phyloP scores from a whole-genome alignment of 768 basidiomycete genomes.

The Mycena polygramma region DNA sequence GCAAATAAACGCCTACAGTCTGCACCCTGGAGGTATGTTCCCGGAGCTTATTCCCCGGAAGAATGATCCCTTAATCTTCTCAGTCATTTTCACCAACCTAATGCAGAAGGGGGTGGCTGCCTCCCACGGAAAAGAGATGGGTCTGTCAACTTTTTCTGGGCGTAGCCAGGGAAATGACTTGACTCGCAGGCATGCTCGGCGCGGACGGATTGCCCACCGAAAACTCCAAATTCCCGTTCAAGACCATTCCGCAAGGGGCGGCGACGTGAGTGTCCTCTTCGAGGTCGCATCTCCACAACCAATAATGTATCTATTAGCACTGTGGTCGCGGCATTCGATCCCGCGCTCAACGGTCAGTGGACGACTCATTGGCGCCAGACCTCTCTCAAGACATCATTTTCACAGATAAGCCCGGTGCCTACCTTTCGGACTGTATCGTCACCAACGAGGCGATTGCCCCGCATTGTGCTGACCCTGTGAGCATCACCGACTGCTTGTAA shows the following conservation, averaged over 20 bases:
- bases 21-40: constrained; percentile 21
- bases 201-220: constrained; percentile 17
- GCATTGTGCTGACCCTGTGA: constrained; percentile 16
- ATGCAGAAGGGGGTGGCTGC: constrained; percentile 1
- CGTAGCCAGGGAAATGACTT: no score
- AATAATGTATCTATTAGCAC: constrained; percentile 6
- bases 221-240: background rate
- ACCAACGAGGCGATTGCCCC: background rate
- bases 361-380: background rate
- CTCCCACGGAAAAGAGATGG: background rate
- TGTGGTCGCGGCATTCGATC: constrained; percentile 30
- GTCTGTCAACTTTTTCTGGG: background rate
- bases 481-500: background rate
- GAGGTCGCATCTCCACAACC: background rate
- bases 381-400: background rate
- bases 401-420: constrained; percentile 19
- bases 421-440: constrained; percentile 3
- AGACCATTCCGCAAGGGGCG: constrained; percentile 22
- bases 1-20: constrained; percentile 18
- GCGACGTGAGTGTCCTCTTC: constrained; percentile 19
- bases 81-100: constrained; percentile 20
- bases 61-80: no score
- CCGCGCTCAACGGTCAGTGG: constrained; percentile 17
- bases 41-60: no score
- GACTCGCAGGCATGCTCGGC: constrained; percentile 13